Conservation (phyloP, 192 early-diverging fungal species). For the Coemansia sp. region DNA sequence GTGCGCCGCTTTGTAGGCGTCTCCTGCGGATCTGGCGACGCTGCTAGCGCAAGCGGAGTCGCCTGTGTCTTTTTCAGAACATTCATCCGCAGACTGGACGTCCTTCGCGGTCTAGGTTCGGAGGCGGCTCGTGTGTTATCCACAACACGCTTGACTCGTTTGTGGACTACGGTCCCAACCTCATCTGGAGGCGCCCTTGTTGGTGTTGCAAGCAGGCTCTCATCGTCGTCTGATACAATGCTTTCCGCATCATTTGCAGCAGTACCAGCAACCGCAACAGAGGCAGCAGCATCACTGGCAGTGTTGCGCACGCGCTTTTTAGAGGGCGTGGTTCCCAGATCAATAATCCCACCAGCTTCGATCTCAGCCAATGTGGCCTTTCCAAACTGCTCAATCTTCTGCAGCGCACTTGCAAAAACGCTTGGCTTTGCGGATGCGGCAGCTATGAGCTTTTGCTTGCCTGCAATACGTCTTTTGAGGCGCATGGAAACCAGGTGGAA, state of each 20-base stretch:
- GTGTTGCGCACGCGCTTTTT: constrained; percentile 20
- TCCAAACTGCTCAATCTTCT: constrained; percentile 37
- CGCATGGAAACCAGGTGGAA: constrained; percentile 43
- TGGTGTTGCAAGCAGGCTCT: constrained; percentile 7
- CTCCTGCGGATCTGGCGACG: not conserved
- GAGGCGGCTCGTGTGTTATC: not conserved
- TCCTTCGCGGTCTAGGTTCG: constrained; percentile 6
- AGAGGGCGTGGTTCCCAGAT: constrained; percentile 19
- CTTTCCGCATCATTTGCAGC: not conserved
- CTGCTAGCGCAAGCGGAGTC: not conserved
- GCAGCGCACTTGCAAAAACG: constrained; percentile 24
- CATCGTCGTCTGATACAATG: not conserved
- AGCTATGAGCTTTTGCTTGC: constrained; percentile 28
- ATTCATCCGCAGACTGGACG: constrained; percentile 7
- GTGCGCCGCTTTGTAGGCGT: constrained; percentile 1
- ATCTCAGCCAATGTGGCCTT: constrained; percentile 22
- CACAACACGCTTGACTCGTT: constrained; percentile 8
- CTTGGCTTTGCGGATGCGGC: constrained; percentile 21
- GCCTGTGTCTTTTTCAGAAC: not conserved
- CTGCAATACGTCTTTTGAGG: constrained; percentile 42
- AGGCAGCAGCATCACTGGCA: not conserved
- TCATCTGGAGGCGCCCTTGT: constrained; percentile 11
- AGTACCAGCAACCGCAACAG: too few relatives aligned
- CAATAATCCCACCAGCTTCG: constrained; percentile 7
- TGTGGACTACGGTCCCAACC: constrained; percentile 7